phyloP scores from a whole-genome alignment of 257 asterid genomes.

The Nyctanthes arbortristis region DNA sequence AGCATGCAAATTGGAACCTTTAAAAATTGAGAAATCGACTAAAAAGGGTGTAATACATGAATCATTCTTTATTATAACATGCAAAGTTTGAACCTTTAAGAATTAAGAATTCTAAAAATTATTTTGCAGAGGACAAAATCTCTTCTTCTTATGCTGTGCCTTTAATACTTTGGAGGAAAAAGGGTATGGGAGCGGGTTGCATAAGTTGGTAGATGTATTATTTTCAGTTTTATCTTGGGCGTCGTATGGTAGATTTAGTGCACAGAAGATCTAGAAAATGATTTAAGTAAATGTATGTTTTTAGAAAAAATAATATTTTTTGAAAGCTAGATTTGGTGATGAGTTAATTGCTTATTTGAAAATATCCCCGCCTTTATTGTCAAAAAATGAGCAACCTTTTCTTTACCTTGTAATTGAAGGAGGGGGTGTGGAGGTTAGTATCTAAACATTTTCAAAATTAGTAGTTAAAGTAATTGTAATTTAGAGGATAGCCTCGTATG shows the following conservation, averaged over 20 bases:
- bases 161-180: too few species aligned
- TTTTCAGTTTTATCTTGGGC: background rate
- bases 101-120: background rate
- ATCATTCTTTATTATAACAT: too few species aligned
- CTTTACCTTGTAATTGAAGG: too few species aligned
- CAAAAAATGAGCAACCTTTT: background rate
- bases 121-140: background rate
- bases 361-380: background rate
- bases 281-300: background rate
- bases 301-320: background rate
- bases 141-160: background rate
- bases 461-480: background rate
- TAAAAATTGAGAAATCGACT: background rate
- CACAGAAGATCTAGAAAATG: background rate
- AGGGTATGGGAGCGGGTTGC: background rate
- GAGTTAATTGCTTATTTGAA: background rate
- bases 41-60: too few species aligned
- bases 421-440: too few species aligned
- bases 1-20: background rate
- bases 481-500: background rate
- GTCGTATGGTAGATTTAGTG: background rate
- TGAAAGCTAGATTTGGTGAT: background rate
- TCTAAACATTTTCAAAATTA: background rate
- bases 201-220: conserved; percentile 4
- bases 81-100: too few species aligned